These are phyloP conservation scores for Hericium erinaceus DNA, from an alignment of 768 basidiomycete genomes.

Conservation along the genomic window DNA sequence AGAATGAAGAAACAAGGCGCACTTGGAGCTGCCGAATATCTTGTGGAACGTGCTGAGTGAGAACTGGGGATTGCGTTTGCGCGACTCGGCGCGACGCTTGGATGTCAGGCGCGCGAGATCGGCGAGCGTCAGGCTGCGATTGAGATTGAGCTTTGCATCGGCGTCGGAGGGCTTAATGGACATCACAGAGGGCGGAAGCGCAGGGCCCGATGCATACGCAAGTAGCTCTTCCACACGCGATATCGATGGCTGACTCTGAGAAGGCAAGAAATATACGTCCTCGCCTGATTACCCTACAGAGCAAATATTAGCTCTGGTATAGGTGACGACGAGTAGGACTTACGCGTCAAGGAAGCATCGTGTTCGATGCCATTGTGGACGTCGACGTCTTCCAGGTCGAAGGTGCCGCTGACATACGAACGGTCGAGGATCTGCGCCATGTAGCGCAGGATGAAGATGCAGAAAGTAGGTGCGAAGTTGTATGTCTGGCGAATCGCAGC, in stretches of 20 bases:
- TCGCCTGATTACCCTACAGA: slow-evolving; percentile 31
- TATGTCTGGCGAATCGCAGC: slow-evolving; percentile 42
- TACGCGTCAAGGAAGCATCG: slow-evolving; percentile 54
- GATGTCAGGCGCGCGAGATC: slow-evolving; percentile 51
- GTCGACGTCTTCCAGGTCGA: slow-evolving; percentile 59
- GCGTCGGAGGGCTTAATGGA: neutral
- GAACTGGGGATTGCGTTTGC: slow-evolving; percentile 46
- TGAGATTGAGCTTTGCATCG: slow-evolving; percentile 6
- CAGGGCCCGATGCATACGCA: slow-evolving; percentile 46
- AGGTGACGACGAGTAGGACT: slow-evolving; percentile 14
- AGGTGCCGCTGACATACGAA: slow-evolving; percentile 44
- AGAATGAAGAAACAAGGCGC: neutral
- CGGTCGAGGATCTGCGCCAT: slow-evolving; percentile 50
- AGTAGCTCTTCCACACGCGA: slow-evolving; percentile 46
- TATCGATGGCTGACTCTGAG: slow-evolving; percentile 46
- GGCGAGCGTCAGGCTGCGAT: slow-evolving; percentile 35
- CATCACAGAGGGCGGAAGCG: slow-evolving; percentile 16
- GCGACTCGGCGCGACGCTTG: slow-evolving; percentile 52
- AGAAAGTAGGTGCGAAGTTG: slow-evolving; percentile 65
- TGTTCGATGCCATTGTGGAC: slow-evolving; percentile 73
- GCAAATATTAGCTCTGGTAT: too few species aligned
- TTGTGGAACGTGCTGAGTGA: slow-evolving; percentile 43
- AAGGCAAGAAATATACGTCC: slow-evolving; percentile 34
- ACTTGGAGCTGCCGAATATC: slow-evolving; percentile 63
- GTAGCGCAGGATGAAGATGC: slow-evolving; percentile 53